A percentile compares a stretch with the other conserved stretches of the same genome.
Evolutionary conservation across 2,329 filamentous ascomycete genomes (phyloP).

Genomic region (Colletotrichum spinosum): DNA sequence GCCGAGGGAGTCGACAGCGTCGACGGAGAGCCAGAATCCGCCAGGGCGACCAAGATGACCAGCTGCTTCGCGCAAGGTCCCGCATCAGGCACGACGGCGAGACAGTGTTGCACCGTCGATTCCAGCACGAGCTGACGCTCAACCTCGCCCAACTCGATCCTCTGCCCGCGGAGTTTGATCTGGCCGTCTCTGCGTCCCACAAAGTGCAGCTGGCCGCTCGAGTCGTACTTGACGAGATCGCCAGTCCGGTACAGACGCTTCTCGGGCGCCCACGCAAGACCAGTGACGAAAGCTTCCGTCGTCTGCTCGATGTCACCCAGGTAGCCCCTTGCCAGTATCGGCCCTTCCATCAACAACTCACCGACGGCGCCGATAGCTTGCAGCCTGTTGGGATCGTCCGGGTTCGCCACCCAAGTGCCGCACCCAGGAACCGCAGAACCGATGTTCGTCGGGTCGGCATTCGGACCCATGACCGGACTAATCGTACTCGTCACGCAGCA

Average conservation of each 20-base stretch:
- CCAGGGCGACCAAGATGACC: neutral
- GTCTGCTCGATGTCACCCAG: constrained; percentile 74
- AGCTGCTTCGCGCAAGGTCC: constrained; percentile 19
- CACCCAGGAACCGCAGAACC: constrained; percentile 42
- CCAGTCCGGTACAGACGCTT: constrained; percentile 81
- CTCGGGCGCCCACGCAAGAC: constrained; percentile 70
- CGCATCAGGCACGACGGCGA: constrained; percentile 13
- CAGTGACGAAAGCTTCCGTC: constrained; percentile 73
- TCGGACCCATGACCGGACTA: constrained; percentile 45
- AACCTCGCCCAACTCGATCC: constrained; percentile 83
- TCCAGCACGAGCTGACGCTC: constrained; percentile 52
- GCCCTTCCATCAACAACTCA: constrained; percentile 40
- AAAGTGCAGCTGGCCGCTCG: constrained; percentile 80
- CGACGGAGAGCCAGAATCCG: neutral
- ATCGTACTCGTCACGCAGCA: constrained; percentile 52
- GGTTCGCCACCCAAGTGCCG: constrained; percentile 36
- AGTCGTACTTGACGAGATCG: constrained; percentile 82
- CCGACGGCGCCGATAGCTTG: constrained; percentile 37
- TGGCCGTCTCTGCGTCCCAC: constrained; percentile 81
- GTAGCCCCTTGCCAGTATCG: constrained; percentile 65
- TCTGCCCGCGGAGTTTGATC: constrained; percentile 83
- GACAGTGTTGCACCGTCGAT: constrained; percentile 1
- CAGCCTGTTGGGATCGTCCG: constrained; percentile 12
- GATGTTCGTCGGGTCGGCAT: constrained; percentile 55
- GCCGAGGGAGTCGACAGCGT: neutral